Conservation (phyloP, 306 rosid species). For the Aeschynomene evenia region DNA sequence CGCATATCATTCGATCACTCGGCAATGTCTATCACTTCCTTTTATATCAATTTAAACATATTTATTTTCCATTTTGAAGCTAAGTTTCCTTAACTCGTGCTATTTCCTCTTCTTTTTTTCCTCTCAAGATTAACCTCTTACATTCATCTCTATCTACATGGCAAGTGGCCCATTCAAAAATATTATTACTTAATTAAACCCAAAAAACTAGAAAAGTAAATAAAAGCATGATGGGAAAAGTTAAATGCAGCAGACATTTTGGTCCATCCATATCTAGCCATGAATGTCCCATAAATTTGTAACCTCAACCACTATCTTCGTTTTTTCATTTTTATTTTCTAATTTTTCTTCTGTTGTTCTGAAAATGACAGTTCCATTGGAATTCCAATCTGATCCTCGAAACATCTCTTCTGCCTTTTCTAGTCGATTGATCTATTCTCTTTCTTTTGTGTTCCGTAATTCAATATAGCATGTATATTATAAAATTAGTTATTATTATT, state of each 20-base stretch:
- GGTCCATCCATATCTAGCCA: background rate
- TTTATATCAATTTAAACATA: background rate
- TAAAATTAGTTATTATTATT: no score
- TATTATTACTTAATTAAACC: background rate
- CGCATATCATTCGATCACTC: background rate
- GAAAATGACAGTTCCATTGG: background rate
- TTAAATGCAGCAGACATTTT: background rate
- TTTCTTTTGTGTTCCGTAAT: background rate
- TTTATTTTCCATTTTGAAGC: background rate
- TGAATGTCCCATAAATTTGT: background rate
- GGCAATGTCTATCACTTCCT: background rate
- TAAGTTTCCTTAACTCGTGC: background rate
- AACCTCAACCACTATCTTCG: background rate
- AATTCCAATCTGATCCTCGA: background rate
- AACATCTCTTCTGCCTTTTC: background rate
- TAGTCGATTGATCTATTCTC: background rate
- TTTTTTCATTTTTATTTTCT: no score
- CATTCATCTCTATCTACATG: background rate
- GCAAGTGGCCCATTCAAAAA: background rate
- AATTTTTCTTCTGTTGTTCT: background rate
- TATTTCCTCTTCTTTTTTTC: background rate
- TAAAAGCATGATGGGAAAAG: background rate
- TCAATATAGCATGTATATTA: no score
- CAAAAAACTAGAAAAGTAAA: background rate
- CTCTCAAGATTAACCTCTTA: background rate